A percentile compares a stretch with the other conserved stretches of the same genome.
Evolutionary conservation across 108 stramenopile genomes (phyloP).

Genomic region (Pelagomonas calceolata): DNA sequence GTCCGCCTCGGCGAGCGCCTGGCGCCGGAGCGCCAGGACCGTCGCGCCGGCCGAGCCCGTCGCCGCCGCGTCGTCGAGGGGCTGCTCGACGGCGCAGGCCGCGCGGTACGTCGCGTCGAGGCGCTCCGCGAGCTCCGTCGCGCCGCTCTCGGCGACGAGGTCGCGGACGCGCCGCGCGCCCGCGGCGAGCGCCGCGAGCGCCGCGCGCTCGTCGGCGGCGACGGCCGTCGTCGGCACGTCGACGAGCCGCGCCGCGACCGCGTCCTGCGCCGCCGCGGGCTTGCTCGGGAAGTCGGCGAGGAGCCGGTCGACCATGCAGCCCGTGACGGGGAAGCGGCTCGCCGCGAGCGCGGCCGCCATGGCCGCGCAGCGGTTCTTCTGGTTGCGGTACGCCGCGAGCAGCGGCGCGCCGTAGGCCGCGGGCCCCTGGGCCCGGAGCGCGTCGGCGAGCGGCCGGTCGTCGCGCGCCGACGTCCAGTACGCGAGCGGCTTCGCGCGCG

Average conservation of each 20-base stretch:
- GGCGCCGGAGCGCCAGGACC: too few relatives aligned
- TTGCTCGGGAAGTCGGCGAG: slow-evolving; percentile 7
- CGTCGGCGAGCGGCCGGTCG: neutral
- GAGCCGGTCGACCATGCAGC: neutral
- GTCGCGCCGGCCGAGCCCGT: too few relatives aligned
- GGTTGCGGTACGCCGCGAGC: neutral
- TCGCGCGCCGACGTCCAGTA: neutral
- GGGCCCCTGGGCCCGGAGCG: neutral
- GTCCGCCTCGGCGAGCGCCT: too few relatives aligned
- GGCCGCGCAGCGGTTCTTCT: neutral
- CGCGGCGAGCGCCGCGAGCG: neutral
- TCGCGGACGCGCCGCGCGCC: neutral
- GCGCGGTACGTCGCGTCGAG: neutral
- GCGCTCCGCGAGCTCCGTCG: neutral
- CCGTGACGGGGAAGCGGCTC: slow-evolving; percentile 8
- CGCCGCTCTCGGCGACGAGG: neutral
- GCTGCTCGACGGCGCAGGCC: too few relatives aligned
- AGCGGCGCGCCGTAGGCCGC: neutral
- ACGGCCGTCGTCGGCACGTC: slow-evolving; percentile 6
- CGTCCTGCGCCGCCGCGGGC: slow-evolving; percentile 15
- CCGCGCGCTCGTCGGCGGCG: neutral
- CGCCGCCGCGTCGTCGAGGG: too few relatives aligned
- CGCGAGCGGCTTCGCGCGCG: neutral
- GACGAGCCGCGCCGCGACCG: neutral
- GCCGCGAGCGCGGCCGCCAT: neutral